Evolutionary conservation across 805 yeast species (phyloP).

Genomic region (Jamesozyma piceae): DNA sequence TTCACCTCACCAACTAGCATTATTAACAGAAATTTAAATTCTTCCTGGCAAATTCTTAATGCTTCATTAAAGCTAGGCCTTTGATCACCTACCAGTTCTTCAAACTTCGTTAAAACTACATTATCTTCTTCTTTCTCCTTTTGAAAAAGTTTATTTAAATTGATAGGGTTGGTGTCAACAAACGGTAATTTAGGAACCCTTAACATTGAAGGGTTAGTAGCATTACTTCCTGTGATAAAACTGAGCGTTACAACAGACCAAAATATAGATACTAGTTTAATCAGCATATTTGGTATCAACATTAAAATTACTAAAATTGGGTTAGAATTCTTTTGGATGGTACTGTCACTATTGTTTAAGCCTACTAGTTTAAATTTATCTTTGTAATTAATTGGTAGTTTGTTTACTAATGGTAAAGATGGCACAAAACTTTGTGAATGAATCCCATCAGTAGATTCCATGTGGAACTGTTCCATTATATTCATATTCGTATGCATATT

Average conservation of each 20-base stretch:
- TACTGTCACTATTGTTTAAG: slow-evolving; percentile 6
- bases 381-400: slow-evolving; percentile 26
- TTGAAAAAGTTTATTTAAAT: slow-evolving; percentile 7
- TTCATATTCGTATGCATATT: background rate
- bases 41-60: slow-evolving; percentile 31
- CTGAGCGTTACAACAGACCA: slow-evolving; percentile 3
- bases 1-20: slow-evolving; percentile 38
- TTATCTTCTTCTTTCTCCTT: slow-evolving; percentile 4
- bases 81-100: slow-evolving; percentile 3
- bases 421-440: slow-evolving; percentile 1
- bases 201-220: slow-evolving; percentile 6
- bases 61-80: slow-evolving; percentile 36
- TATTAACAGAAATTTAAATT: slow-evolving; percentile 44
- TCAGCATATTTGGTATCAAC: slow-evolving; percentile 44
- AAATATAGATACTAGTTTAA: slow-evolving; percentile 15
- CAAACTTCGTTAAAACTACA: slow-evolving; percentile 3
- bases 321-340: background rate
- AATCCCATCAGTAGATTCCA: background rate
- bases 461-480: slow-evolving; percentile 1
- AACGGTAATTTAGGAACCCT: slow-evolving; percentile 17
- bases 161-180: slow-evolving; percentile 9
- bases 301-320: slow-evolving; percentile 45
- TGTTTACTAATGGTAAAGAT: slow-evolving; percentile 27
- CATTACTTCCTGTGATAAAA: background rate
- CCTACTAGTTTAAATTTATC: slow-evolving; percentile 22